Percentiles rank a stretch among this genome's conserved stretches.
phyloP scores from a whole-genome alignment of 2,329 filamentous ascomycete genomes.

The Elsinoe necatrix region DNA sequence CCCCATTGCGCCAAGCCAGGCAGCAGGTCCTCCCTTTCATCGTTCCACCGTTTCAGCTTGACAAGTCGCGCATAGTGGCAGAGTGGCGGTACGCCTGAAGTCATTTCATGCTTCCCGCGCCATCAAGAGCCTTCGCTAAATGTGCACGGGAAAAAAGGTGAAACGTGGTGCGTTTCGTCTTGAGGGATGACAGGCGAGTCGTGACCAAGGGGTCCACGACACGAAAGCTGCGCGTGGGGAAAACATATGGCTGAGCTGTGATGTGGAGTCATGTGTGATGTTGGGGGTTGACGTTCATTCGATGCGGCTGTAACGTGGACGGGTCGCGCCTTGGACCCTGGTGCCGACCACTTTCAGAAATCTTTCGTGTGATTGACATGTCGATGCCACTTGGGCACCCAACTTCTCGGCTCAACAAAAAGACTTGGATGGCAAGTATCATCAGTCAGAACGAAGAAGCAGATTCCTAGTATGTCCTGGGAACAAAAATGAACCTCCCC shows the following conservation, averaged over 20 bases:
- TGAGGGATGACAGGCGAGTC: background rate
- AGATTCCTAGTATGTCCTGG: no score
- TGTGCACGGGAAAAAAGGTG: background rate
- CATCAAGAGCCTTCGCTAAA: background rate
- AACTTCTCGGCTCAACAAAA: no score
- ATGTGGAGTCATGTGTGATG: background rate
- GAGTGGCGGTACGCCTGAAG: background rate
- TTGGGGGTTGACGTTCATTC: no score
- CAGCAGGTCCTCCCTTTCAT: background rate
- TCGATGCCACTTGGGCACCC: no score
- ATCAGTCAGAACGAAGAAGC: no score
- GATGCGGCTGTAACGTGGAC: no score
- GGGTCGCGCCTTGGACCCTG: no score
- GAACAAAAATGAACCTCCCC: constrained; percentile 5
- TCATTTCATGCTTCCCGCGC: background rate
- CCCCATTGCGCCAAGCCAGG: background rate
- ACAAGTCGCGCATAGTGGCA: background rate
- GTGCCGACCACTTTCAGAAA: no score
- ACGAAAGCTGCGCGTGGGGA: background rate
- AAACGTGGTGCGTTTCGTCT: constrained; percentile 3
- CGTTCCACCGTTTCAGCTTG: constrained; percentile 1
- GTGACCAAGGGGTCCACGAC: background rate
- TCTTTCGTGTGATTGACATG: no score
- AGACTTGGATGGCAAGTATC: no score
- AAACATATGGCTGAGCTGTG: background rate